These are phyloP conservation scores for Penicillium herquei DNA, from an alignment of 495 filamentous ascomycete species.

Conservation along the genomic window DNA sequence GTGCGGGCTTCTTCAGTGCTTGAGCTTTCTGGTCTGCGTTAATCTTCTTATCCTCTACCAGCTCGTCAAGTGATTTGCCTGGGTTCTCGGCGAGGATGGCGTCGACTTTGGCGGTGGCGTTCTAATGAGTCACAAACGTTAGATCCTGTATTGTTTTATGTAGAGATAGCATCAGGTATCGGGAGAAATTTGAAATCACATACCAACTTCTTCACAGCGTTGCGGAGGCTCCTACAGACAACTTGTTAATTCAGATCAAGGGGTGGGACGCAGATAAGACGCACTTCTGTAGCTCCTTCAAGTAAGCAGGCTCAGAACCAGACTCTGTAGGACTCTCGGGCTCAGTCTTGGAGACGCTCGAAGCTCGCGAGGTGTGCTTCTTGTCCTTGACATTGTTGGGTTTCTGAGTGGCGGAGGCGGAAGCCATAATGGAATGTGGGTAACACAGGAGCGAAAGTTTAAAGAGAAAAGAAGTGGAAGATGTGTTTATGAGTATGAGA, in stretches of 20 bases:
- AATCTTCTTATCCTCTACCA: conserved; percentile 79
- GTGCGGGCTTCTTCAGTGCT: conserved; percentile 81
- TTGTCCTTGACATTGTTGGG: conserved; percentile 34
- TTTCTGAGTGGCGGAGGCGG: conserved; percentile 40
- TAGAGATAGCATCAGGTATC: not conserved
- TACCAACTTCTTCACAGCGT: conserved; percentile 84
- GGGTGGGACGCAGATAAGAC: conserved; percentile 20
- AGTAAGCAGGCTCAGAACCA: conserved; percentile 67
- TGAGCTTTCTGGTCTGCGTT: conserved; percentile 81
- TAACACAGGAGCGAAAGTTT: conserved; percentile 23
- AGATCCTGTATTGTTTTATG: not conserved
- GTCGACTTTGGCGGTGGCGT: conserved; percentile 75
- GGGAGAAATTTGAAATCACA: conserved; percentile 30
- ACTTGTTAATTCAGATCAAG: conserved; percentile 8
- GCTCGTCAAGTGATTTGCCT: conserved; percentile 74
- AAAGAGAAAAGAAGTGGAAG: conserved; percentile 1
- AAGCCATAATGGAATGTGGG: conserved; percentile 41
- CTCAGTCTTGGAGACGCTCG: conserved; percentile 29
- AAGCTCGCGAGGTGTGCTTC: conserved; percentile 27
- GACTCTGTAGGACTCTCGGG: conserved; percentile 49
- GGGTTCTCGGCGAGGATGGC: conserved; percentile 73
- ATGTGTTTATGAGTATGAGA: not conserved
- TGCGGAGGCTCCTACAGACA: conserved; percentile 70
- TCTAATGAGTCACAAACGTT: conserved; percentile 44
- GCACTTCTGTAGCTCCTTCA: conserved; percentile 86